Evolutionary conservation across 1,139 yeast genomes (phyloP).

Genomic region (Suhomyces anneliseae): DNA sequence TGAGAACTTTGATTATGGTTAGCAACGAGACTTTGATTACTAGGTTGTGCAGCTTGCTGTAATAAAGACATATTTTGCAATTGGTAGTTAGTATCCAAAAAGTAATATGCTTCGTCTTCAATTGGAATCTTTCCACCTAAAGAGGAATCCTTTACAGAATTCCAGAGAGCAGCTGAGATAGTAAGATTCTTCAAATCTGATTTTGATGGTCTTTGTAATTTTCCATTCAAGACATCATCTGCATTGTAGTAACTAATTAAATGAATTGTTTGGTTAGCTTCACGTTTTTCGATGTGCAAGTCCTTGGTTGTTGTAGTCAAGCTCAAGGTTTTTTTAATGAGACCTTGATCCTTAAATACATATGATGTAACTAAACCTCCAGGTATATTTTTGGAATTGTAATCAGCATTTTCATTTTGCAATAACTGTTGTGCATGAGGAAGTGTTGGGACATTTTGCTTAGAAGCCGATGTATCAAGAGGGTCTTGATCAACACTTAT

Average conservation of each 20-base stretch:
- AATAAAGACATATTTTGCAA: conserved; percentile 41
- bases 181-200: conserved; percentile 50
- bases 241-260: conserved; percentile 76
- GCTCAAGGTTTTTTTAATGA: conserved; percentile 80
- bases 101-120: conserved; percentile 55
- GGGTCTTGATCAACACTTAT: conserved; percentile 20
- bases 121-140: conserved; percentile 56
- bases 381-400: conserved; percentile 8
- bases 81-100: conserved; percentile 48
- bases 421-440: conserved; percentile 20
- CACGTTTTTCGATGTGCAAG: conserved; percentile 27
- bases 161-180: conserved; percentile 60
- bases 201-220: conserved; percentile 59
- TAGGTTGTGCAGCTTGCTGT: conserved; percentile 17
- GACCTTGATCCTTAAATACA: conserved; percentile 72
- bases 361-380: conserved; percentile 49
- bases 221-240: conserved; percentile 64
- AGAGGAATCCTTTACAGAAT: conserved; percentile 59
- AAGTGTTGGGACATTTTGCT: conserved; percentile 10
- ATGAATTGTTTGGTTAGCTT: conserved; percentile 58
- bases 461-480: conserved; percentile 9
- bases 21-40: conserved; percentile 12
- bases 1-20: conserved; percentile 15
- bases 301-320: conserved; percentile 48
- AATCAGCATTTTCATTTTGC: conserved; percentile 5